These are phyloP conservation scores for Phaeosphaeriaceae sp. DNA, from an alignment of 2,329 filamentous ascomycete species.

Conservation along the genomic window DNA sequence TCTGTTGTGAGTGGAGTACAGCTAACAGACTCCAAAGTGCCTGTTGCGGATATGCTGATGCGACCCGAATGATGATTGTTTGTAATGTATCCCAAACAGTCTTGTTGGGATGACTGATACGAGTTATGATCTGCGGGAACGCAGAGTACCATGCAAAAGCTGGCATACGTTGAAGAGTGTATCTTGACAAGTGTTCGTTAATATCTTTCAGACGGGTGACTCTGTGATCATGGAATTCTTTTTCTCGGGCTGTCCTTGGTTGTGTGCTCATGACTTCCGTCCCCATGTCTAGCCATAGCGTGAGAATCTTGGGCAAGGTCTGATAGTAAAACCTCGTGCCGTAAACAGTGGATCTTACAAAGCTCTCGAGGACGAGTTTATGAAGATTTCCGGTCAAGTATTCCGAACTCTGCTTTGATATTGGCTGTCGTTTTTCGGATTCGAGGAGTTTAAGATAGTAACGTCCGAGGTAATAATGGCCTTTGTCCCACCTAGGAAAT, in stretches of 20 bases:
- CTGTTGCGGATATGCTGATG: conserved; percentile 85
- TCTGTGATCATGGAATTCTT: conserved; percentile 40
- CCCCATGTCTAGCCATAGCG: conserved; percentile 92
- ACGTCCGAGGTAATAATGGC: conserved; percentile 93
- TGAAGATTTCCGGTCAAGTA: conserved; percentile 79
- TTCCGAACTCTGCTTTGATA: conserved; percentile 68
- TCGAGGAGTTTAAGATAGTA: conserved; percentile 97
- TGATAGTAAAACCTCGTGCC: conserved; percentile 97
- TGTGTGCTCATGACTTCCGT: conserved; percentile 63
- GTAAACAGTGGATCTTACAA: conserved; percentile 81
- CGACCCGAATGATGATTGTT: conserved; percentile 84
- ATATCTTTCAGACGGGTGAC: conserved; percentile 39
- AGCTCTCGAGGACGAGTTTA: conserved; percentile 92
- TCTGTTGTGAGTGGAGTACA: conserved; percentile 79
- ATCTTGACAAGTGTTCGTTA: conserved; percentile 77
- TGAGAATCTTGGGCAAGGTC: conserved; percentile 87
- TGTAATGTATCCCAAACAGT: conserved; percentile 79
- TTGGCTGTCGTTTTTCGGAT: conserved; percentile 78
- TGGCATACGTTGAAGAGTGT: conserved; percentile 70
- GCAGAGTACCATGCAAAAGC: conserved; percentile 82
- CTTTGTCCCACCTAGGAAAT: conserved; percentile 83
- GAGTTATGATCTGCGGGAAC: conserved; percentile 91
- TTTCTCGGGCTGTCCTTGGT: conserved; percentile 32
- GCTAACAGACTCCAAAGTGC: conserved; percentile 90
- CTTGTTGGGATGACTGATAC: conserved; percentile 84